Evolutionary conservation across 495 filamentous ascomycete genomes (phyloP), one percentile per base, ranked within the genome.

Genomic region (Lophium mytilinum): DNA sequence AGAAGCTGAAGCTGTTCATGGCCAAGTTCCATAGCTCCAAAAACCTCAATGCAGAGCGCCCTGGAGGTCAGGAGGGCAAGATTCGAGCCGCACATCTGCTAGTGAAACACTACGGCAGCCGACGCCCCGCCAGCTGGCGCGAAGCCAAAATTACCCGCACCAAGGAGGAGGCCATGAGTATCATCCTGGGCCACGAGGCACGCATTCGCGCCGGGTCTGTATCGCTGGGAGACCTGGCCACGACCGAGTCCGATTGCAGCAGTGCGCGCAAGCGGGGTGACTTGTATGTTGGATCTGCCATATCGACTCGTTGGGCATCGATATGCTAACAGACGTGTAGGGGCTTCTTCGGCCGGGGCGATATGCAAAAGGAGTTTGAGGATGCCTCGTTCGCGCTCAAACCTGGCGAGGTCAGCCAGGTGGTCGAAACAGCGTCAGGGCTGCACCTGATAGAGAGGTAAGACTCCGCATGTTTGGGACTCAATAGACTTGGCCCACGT

Each of bases 311-410:
- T 48, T 37, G 56, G 49, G 30, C 18, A 17, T 7, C 10, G 21
- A 19, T 21, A 45, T 50, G 43, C 43, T 64, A 39, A 62, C 52
- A 30, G 10, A 15, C 12, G 33, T 41, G 36, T 48, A 89, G 85
- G 47, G 93, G 93, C 1, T 96, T 89, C 71, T 98, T 98, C 66
- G 90, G 89, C 19, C 82, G 74, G 54, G 87, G 89, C 5, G 93
- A 98, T 64, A 98, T 98, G 93, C 93, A 98, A 67, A 95, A 92
- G 76, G 93, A 97, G 72, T 98, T 98, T 62, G 93, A 97, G 71
- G 89, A 96, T 34, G 90, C 90, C 0, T 86, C 92, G 4, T 97
- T 97, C 74, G 83, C 83, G 12, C 73, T 98, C 35, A 81, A 89
- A 68, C 84, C 84, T 0, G 89, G 89, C 18, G 83, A 96, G 69